Evolutionary conservation across 495 filamentous ascomycete species (phyloP).

Genomic region (Pseudomonodictys pantanalensis): DNA sequence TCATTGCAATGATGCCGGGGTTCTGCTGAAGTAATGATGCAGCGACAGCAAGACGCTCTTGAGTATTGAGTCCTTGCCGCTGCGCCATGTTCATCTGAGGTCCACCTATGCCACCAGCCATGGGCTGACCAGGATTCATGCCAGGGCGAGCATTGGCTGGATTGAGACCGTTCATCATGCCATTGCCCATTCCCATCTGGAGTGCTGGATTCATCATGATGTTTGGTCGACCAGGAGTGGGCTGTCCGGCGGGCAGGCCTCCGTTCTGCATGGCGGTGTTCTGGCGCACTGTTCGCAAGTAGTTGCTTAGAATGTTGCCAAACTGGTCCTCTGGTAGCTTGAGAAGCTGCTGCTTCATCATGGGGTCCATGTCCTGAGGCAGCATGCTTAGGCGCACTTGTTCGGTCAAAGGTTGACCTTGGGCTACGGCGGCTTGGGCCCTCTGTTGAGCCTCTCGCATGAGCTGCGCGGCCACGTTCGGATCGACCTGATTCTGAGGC

Average conservation of each 20-base stretch:
- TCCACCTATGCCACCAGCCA: slow-evolving; percentile 15
- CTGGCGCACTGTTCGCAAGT: neutral
- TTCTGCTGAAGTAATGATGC: slow-evolving; percentile 8
- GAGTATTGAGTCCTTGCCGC: neutral
- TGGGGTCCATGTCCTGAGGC: slow-evolving; percentile 22
- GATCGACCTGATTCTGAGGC: slow-evolving; percentile 16
- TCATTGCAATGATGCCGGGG: slow-evolving; percentile 21
- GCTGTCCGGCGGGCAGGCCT: slow-evolving; percentile 4
- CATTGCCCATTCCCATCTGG: slow-evolving; percentile 16
- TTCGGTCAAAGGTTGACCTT: slow-evolving; percentile 26
- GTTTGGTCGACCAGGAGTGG: slow-evolving; percentile 6
- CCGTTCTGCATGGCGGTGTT: slow-evolving; percentile 7
- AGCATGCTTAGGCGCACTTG: slow-evolving; percentile 18
- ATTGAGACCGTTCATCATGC: slow-evolving; percentile 18
- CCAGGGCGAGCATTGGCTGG: slow-evolving; percentile 5
- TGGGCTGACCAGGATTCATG: slow-evolving; percentile 19
- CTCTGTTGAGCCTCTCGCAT: slow-evolving; percentile 31
- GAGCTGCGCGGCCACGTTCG: slow-evolving; percentile 25
- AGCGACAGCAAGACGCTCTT: slow-evolving; percentile 12
- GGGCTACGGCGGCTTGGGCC: slow-evolving; percentile 9
- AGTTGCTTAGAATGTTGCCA: slow-evolving; percentile 9
- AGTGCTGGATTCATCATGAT: slow-evolving; percentile 25
- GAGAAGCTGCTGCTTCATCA: slow-evolving; percentile 30
- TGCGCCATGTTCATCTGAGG: slow-evolving; percentile 18
- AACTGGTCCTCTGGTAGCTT: slow-evolving; percentile 22